Evolutionary conservation across 352 stramenopile genomes (phyloP), one percentile per base, ranked within the genome.

Genomic region (Poterioochromonas sp.): DNA sequence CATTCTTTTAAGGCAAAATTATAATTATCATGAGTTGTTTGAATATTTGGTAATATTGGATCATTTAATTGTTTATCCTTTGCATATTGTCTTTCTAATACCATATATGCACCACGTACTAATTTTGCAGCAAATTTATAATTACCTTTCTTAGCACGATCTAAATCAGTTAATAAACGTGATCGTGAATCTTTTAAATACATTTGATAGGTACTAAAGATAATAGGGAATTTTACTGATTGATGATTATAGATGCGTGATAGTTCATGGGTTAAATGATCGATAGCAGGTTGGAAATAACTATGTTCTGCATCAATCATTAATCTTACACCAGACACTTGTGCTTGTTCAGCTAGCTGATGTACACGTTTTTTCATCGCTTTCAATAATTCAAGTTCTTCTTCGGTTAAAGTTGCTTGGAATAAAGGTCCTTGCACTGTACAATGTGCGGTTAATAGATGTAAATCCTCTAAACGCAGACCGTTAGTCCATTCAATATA

Each of bases 171-270:
- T 68, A 89, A 85, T 2, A 99, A 85, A 68, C 91, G 88, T 78
- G 94, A 83, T 32, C 77, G 82, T 47, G 90, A 89, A 82, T 95
- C 91, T 82, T 96, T 97, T 41, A 98, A 86, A 86, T 99, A 99
- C 85, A 94, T 97, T 86, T 99, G 95, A 83, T 97, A 98, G 26
- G 94, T 98, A 83, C 97, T 97, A 88, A 96, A 98, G 80, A 98
- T 95, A 43, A 95, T 85, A 65, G 86, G 94, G 82, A 44, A 64
- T 35, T 85, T 80, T 20, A 35, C 81, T 18, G 81, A 81, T 63
- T 87, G 84, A n/a, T n/a, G n/a, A 49, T 91, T 83, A 35, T 58
- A 76, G 32, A 8, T 77, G 65, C 32, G 60, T 47, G 39, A n/a
- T 34, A 94, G 77, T 73, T 90, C 89, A 53, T 93, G 83, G 76